Percentiles rank a stretch among this genome's conserved stretches.
phyloP scores from a whole-genome alignment of 306 rosid species.

The Prunus salicina region DNA sequence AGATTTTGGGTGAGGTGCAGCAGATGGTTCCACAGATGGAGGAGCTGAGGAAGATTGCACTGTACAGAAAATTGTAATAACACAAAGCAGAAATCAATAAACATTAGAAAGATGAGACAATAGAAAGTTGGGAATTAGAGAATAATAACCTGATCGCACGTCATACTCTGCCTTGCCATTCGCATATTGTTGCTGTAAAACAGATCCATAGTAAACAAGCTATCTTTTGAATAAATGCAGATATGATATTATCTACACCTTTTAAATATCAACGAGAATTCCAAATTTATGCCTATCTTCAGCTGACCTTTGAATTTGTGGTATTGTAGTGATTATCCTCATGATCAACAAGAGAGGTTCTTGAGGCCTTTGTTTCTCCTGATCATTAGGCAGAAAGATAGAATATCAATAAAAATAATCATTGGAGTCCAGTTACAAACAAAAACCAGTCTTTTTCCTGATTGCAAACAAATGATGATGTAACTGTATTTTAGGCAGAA shows the following conservation, averaged over 20 bases:
- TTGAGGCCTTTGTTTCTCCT: conserved; percentile 38
- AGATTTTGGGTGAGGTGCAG: conserved; percentile 76
- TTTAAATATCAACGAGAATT: conserved; percentile 9
- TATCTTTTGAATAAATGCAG: conserved; percentile 17
- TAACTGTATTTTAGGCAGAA: conserved; percentile 1
- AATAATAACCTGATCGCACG: conserved; percentile 55
- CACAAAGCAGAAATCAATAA: conserved; percentile 15
- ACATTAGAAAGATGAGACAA: not conserved
- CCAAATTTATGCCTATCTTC: conserved; percentile 15
- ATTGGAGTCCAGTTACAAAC: not conserved
- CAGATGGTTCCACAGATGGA: conserved; percentile 56
- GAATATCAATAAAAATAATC: conserved; percentile 13
- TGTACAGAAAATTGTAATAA: conserved; percentile 37
- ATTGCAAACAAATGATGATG: not conserved
- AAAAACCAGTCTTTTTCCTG: not conserved
- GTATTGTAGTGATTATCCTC: conserved; percentile 51
- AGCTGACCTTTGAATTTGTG: conserved; percentile 66
- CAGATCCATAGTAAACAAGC: conserved; percentile 2
- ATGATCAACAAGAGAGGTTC: conserved; percentile 40
- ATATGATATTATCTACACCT: conserved; percentile 1
- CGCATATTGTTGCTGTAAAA: conserved; percentile 58
- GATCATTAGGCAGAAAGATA: conserved; percentile 27
- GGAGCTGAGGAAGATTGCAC: conserved; percentile 85
- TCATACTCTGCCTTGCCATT: conserved; percentile 68
- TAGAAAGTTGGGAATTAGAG: conserved; percentile 4